A percentile compares a stretch with the other conserved stretches of the same genome.
Conservation (phyloP, 2,329 filamentous ascomycete species). For the Zymoseptoria passerinii region DNA sequence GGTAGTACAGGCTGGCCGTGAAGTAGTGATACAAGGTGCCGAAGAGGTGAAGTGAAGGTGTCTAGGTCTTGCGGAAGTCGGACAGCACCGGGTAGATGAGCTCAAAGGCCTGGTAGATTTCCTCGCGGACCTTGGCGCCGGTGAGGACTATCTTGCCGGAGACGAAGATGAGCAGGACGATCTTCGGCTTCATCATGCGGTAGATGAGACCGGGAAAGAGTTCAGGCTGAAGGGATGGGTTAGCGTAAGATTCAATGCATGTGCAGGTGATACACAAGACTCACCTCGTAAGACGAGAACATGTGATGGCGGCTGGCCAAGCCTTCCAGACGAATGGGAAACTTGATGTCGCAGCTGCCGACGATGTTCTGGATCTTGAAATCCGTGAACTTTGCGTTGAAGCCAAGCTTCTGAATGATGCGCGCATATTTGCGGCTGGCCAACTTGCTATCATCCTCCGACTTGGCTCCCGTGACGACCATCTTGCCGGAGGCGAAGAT, state of each 20-base stretch:
- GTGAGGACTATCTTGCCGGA: constrained; percentile 97
- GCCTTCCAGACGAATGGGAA: constrained; percentile 93
- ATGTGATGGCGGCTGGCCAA: constrained; percentile 96
- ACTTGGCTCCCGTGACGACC: constrained; percentile 97
- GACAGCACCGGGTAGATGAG: constrained; percentile 80
- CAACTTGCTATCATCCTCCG: constrained; percentile 94
- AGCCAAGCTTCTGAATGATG: constrained; percentile 98
- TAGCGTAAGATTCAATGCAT: not conserved
- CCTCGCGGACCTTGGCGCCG: constrained; percentile 93
- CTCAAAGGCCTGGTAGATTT: constrained; percentile 95
- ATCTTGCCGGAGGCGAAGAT: constrained; percentile 99
- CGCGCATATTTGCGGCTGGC: constrained; percentile 95
- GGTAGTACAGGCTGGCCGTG: constrained; percentile 22
- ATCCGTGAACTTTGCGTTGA: constrained; percentile 98
- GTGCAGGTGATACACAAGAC: not conserved
- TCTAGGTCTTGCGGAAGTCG: constrained; percentile 20
- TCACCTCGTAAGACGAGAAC: constrained; percentile 86
- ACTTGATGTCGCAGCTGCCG: constrained; percentile 98
- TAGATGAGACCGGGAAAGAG: constrained; percentile 99
- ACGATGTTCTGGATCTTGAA: constrained; percentile 99
- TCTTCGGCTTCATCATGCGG: constrained; percentile 99
- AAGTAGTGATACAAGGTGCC: constrained; percentile 23
- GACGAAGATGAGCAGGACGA: constrained; percentile 90
- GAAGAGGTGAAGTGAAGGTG: not conserved
- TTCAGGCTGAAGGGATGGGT: constrained; percentile 51